phyloP scores from a whole-genome alignment of 768 basidiomycete species.

The Postia placenta region DNA sequence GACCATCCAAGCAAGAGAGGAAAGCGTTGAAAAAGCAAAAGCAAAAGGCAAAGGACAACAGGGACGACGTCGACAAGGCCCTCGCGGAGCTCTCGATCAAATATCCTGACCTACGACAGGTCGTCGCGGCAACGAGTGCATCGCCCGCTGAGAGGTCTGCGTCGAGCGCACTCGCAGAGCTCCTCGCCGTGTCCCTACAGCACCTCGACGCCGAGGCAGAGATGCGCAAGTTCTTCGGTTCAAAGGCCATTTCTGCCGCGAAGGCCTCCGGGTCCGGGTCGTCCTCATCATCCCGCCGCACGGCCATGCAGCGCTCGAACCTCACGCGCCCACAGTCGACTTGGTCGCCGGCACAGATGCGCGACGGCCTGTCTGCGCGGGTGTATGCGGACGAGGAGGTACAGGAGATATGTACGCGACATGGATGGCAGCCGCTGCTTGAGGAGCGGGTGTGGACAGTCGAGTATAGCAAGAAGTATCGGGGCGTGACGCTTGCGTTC shows the following conservation, averaged over 20 bases:
- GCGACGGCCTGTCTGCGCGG: conserved; percentile 70
- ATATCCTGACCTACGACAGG: conserved; percentile 51
- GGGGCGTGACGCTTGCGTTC: conserved; percentile 73
- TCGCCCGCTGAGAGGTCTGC: conserved; percentile 22
- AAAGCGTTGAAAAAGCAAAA: conserved; percentile 57
- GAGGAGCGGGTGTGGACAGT: conserved; percentile 88
- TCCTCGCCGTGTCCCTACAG: conserved; percentile 74
- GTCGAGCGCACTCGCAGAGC: conserved; percentile 36
- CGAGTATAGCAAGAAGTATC: conserved; percentile 82
- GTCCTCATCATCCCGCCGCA: conserved; percentile 35
- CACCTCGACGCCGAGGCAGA: conserved; percentile 88
- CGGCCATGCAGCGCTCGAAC: conserved; percentile 50
- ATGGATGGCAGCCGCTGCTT: conserved; percentile 29
- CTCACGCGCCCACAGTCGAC: conserved; percentile 69
- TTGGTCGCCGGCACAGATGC: conserved; percentile 67
- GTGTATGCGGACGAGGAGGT: conserved; percentile 51
- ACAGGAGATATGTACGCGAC: conserved; percentile 32
- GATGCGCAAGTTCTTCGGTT: conserved; percentile 90
- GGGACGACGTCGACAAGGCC: conserved; percentile 80
- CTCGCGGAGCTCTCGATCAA: conserved; percentile 80
- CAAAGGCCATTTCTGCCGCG: conserved; percentile 73
- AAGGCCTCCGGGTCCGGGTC: conserved; percentile 33
- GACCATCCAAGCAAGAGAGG: conserved; percentile 39
- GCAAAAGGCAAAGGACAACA: conserved; percentile 50
- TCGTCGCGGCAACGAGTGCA: conserved; percentile 20